Conservation (phyloP, 139 green algal genomes). For the Tetradesmus obliquus region DNA sequence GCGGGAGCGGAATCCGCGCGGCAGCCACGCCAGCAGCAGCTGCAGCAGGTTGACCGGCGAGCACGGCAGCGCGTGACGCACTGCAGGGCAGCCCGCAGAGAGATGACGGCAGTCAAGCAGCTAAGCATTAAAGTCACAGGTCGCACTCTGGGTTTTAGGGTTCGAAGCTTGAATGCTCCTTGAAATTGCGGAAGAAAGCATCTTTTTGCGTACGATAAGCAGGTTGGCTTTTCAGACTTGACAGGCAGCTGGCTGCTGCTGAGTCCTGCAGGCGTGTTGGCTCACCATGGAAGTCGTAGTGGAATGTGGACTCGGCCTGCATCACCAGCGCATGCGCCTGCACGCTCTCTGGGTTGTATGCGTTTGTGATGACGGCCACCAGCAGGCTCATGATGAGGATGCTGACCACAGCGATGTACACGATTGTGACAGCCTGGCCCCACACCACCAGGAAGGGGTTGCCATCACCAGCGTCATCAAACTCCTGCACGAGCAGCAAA, state of each 20-base stretch:
- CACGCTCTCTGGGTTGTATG: neutral
- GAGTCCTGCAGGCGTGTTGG: neutral
- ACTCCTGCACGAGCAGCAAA: neutral
- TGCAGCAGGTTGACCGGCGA: conserved; percentile 13
- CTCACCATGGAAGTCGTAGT: conserved; percentile 22
- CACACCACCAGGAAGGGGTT: neutral
- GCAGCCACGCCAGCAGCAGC: conserved; percentile 17
- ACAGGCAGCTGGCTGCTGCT: neutral
- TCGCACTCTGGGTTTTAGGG: too few relatives aligned
- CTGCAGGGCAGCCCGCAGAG: neutral
- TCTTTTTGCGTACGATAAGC: too few relatives aligned
- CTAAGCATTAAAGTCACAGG: too few relatives aligned
- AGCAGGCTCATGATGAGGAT: conserved; percentile 26
- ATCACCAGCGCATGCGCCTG: neutral
- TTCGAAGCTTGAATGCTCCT: too few relatives aligned
- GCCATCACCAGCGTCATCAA: neutral
- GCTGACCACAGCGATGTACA: conserved; percentile 17
- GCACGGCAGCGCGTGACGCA: neutral
- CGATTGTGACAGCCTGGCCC: neutral
- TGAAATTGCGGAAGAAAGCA: too few relatives aligned
- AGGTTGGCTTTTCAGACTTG: too few relatives aligned
- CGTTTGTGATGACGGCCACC: neutral
- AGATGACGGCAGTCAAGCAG: too few relatives aligned
- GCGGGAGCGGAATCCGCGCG: neutral
- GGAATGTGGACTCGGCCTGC: neutral